Evolutionary conservation across 2,329 filamentous ascomycete genomes (phyloP).

Genomic region (Ophiocordyceps polyrhachis-furcata): DNA sequence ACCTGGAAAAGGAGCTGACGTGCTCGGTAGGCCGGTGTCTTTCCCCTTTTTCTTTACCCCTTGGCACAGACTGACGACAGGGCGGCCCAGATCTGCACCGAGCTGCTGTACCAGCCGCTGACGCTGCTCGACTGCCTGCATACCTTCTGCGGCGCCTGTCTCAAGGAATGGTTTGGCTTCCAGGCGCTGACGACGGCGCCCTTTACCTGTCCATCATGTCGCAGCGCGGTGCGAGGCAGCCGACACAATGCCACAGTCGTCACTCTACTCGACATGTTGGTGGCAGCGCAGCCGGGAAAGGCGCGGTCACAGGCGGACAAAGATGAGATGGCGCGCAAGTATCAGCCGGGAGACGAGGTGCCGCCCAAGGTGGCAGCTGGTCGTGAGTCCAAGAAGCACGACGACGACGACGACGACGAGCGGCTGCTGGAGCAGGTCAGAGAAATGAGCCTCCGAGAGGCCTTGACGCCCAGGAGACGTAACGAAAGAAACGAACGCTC

Average conservation of each 20-base stretch:
- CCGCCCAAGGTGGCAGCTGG: constrained; percentile 38
- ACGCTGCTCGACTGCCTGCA: constrained; percentile 86
- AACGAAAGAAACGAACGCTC: constrained; percentile 17
- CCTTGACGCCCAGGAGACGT: constrained; percentile 24
- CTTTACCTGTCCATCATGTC: constrained; percentile 88
- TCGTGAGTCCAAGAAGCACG: constrained; percentile 30
- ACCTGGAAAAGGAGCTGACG: constrained; percentile 83
- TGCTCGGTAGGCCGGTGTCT: constrained; percentile 55
- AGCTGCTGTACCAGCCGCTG: constrained; percentile 77
- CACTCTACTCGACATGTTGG: constrained; percentile 74
- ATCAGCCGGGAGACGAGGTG: constrained; percentile 66
- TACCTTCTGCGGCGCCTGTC: constrained; percentile 86
- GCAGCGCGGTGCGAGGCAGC: constrained; percentile 69
- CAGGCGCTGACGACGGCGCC: constrained; percentile 43
- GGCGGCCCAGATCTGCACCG: constrained; percentile 68
- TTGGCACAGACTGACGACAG: not conserved
- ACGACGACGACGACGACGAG: constrained; percentile 51
- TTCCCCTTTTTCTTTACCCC: not conserved
- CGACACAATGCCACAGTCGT: constrained; percentile 80
- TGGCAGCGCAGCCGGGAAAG: constrained; percentile 61
- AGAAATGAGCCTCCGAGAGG: constrained; percentile 54
- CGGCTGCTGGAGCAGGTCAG: constrained; percentile 53
- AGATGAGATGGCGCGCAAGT: constrained; percentile 54
- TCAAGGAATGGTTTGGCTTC: constrained; percentile 90
- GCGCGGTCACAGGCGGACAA: constrained; percentile 54